Evolutionary conservation across 2,329 filamentous ascomycete genomes (phyloP), one percentile per base, ranked within the genome.

Genomic region (Chaetomium globosum): DNA sequence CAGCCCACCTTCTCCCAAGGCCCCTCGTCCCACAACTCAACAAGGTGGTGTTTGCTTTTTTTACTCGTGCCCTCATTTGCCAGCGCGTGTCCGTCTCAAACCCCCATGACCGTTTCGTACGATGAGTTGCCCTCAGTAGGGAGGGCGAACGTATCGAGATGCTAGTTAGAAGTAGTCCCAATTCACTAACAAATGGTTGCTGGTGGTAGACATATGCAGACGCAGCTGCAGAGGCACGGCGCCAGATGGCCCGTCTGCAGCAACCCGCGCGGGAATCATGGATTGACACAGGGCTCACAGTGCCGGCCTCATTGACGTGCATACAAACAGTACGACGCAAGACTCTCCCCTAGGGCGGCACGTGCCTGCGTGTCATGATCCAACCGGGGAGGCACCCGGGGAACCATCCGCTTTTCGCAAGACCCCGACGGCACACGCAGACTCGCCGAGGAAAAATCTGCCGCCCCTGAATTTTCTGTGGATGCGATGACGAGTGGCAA

Each of bases 381-480:
- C 56, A 64, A 51, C 33, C 21, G 55, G 55, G 21, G 33, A 57
- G 33, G 21, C 12, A 26, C 43, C 43, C 57, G 43, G 43, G 43
- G 36, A 48, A 26, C 12, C 54, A 57, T 39, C 54, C 54, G 36
- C 23, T 46, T 28, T 26, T 39, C 6, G 39, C 28, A 56, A 39
- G 31, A 19, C 53, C 53, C 53, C n/a, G 31, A 7, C 55, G 36
- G 16, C 46, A 39, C n/a, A 36, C 33, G 33, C 33, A 36, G 33
- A 36, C 33, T 36, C 30, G 31, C 28, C 13, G 46, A 33, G 36
- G 30, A 19, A 54, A 31, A 58, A 55, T 39, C 39, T 28, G 16
- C 30, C 46, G 57, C 63, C 59, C 59, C 64, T 65, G 64, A 33
- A 54, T 48, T 53, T 49, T 49, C 28, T 57, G 64, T 58, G 61